Base-by-base conservation (phyloP, 2,329 filamentous ascomycete species). In the Claviceps sp. region DNA sequence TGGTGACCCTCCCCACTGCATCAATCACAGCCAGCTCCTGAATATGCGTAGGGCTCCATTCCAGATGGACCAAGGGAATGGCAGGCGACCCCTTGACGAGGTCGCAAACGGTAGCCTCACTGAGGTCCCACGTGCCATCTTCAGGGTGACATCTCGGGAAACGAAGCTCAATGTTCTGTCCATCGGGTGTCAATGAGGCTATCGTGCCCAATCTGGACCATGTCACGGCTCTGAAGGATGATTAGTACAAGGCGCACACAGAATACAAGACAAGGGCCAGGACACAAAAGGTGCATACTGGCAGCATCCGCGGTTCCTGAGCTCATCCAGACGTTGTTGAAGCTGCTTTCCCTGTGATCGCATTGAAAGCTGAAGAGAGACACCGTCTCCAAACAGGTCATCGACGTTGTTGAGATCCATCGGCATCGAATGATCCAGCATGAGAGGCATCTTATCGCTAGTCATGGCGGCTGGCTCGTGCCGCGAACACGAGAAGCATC, bases 161-260 rank as follows among this genome's bases (percentile, higher is more conserved):
- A 53, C 83, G 81, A 45, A 95, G 74, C 61, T 86, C 81, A 50
- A 96, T 71, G 14, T 74, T 76, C 47, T 77, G 76, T 29, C 86
- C 85, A 66, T 90, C 85, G 16, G 79, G 70, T 20, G 83, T 79
- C 57, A 97, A 85, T 50, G 83, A 85, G 29, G 90, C 90, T 58
- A 97, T 87, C 54, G 84, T 88, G 44, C 91, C 91, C 54, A 82
- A 79, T 60, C 83, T 89, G 11, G 91, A 95, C 90, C 91, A 97
- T 34, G 86, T 82, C 50, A 96, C 78, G 57, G 80, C 81, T 64
- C 89, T 94, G 59, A 45, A 47, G 45, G 47, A 46, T 5, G 6
- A 38, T 50, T 53, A 53, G 52, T 23, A 20, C 34, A 8, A 22
- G 34, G 5, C 45, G 9, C 36, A 13, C 9, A 34, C 16, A 37